Percentiles rank a stretch among this genome's conserved stretches.
These are phyloP conservation scores for Globisporangium cystogenes DNA, from an alignment of 352 stramenopile species.

Conservation along the genomic window DNA sequence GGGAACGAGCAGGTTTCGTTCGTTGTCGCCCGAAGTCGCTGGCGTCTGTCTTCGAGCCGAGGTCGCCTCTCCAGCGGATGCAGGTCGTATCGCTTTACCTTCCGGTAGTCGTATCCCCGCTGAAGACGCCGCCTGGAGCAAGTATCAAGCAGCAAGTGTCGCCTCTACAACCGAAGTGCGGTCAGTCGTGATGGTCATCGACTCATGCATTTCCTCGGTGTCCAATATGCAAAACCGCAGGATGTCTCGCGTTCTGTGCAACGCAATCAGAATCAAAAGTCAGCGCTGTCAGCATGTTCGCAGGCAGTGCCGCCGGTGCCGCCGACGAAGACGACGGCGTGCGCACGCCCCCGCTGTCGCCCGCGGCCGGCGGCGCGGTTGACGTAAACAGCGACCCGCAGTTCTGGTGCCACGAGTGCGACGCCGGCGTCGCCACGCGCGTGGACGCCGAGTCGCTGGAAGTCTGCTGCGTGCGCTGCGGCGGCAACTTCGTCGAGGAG, in stretches of 20 bases:
- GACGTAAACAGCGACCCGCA: slow-evolving; percentile 4
- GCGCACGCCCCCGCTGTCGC: slow-evolving; percentile 12
- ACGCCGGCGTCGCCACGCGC: slow-evolving; percentile 37
- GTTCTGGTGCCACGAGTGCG: slow-evolving; percentile 87
- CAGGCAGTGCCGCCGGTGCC: background rate
- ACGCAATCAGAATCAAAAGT: background rate
- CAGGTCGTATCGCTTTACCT: too few relatives aligned
- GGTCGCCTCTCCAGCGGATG: too few relatives aligned
- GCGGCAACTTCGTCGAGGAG: slow-evolving; percentile 84
- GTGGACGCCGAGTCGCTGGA: slow-evolving; percentile 58
- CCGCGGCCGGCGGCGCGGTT: background rate
- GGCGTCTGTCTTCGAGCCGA: too few relatives aligned
- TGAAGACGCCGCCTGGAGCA: too few relatives aligned
- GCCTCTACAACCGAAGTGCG: too few relatives aligned
- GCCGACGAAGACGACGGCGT: slow-evolving; percentile 2
- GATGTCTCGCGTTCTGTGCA: background rate
- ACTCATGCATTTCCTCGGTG: background rate
- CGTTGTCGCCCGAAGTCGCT: too few relatives aligned
- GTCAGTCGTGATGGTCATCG: too few relatives aligned
- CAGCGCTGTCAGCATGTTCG: slow-evolving; percentile 1
- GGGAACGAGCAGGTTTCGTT: too few relatives aligned
- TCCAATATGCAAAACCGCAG: background rate
- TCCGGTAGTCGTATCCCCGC: too few relatives aligned
- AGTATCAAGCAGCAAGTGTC: background rate
- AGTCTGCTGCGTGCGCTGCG: slow-evolving; percentile 64